Conservation (phyloP, 805 yeast genomes). For the Priceomyces haplophilus region DNA sequence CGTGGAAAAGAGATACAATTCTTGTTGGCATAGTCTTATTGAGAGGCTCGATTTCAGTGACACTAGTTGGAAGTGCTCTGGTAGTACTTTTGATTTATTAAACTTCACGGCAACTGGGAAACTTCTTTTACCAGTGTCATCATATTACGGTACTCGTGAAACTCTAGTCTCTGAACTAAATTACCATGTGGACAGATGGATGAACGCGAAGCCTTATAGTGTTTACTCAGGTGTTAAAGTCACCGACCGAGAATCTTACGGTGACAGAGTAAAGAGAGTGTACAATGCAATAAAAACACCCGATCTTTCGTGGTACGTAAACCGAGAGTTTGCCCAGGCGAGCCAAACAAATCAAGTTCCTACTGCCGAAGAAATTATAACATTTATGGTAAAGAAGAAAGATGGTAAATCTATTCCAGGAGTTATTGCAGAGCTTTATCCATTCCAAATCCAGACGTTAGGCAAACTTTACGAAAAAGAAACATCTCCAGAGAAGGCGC, state of each 20-base stretch:
- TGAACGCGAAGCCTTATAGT: constrained; percentile 13
- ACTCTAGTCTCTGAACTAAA: constrained; percentile 8
- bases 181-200: constrained; percentile 35
- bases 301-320: constrained; percentile 15
- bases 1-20: constrained; percentile 13
- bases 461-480: constrained; percentile 60
- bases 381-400: constrained; percentile 14
- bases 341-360: constrained; percentile 6
- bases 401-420: constrained; percentile 30
- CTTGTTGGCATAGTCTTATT: constrained; percentile 3
- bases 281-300: constrained; percentile 37
- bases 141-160: neutral
- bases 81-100: neutral
- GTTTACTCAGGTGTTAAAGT: neutral
- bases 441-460: constrained; percentile 59
- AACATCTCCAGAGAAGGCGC: constrained; percentile 23
- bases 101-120: neutral
- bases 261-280: constrained; percentile 23
- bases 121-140: constrained; percentile 7
- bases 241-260: constrained; percentile 9
- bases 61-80: constrained; percentile 30
- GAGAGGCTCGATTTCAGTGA: constrained; percentile 12
- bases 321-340: constrained; percentile 4
- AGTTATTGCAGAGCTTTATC: constrained; percentile 48
- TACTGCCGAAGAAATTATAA: constrained; percentile 17